These are phyloP conservation scores for Amphicarpaea edgeworthii DNA, from an alignment of 306 rosid species.

Conservation along the genomic window DNA sequence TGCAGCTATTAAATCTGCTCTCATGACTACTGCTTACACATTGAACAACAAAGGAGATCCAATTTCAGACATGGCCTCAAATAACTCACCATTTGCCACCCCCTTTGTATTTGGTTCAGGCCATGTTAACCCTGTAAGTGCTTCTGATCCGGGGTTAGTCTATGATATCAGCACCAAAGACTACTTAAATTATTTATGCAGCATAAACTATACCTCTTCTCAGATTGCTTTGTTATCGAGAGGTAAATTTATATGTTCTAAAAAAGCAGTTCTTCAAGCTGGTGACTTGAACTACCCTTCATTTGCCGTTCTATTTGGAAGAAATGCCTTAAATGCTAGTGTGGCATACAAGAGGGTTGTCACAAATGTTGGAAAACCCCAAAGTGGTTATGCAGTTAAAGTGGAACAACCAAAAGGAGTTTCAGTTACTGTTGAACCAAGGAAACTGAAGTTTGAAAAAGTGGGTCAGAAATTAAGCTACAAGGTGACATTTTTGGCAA, in stretches of 20 bases:
- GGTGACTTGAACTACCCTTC: conserved; percentile 83
- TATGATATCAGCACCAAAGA: conserved; percentile 64
- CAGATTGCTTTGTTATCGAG: conserved; percentile 62
- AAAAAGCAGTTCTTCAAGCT: conserved; percentile 33
- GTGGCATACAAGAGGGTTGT: conserved; percentile 63
- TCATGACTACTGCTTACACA: conserved; percentile 76
- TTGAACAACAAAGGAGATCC: conserved; percentile 57
- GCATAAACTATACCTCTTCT: conserved; percentile 63
- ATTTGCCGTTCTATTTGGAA: conserved; percentile 56
- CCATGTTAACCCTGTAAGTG: conserved; percentile 73
- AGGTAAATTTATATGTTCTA: conserved; percentile 55
- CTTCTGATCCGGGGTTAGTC: conserved; percentile 73
- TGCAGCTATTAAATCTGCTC: conserved; percentile 78
- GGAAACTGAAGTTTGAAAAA: conserved; percentile 50
- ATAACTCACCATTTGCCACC: conserved; percentile 47
- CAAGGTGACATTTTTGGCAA: conserved; percentile 55
- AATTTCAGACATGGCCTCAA: conserved; percentile 52
- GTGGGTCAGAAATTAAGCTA: conserved; percentile 66
- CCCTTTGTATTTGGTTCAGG: conserved; percentile 79
- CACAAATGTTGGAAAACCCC: conserved; percentile 65
- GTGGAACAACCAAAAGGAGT: conserved; percentile 63
- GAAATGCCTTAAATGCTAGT: conserved; percentile 29
- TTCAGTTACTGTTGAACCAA: conserved; percentile 55
- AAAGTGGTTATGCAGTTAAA: conserved; percentile 59
- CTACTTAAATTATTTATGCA: conserved; percentile 66